phyloP scores from a whole-genome alignment of 1,284 basidiomycete genomes.

The Trichosporon sp. region DNA sequence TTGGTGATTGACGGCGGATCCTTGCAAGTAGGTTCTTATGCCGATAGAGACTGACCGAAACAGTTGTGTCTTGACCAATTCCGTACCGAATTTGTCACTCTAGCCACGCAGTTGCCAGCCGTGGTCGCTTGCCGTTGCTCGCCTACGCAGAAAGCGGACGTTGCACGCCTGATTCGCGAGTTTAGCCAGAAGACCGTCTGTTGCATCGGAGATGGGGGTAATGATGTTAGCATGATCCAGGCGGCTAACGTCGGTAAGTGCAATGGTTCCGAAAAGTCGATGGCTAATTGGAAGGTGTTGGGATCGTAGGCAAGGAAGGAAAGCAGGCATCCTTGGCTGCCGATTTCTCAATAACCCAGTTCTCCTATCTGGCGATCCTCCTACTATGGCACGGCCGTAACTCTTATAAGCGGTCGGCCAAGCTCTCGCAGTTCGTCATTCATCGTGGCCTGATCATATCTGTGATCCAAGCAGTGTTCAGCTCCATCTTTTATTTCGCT shows the following conservation, averaged over 20 bases:
- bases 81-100: constrained; percentile 88
- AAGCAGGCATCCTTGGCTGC: constrained; percentile 96
- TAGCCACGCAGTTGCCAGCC: constrained; percentile 89
- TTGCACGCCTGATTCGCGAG: constrained; percentile 82
- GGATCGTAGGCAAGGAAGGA: constrained; percentile 98
- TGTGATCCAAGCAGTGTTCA: constrained; percentile 95
- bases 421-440: constrained; percentile 97
- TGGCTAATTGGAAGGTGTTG: too few relatives aligned
- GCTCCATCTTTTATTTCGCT: constrained; percentile 96
- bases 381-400: constrained; percentile 86
- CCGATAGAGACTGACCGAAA: background rate
- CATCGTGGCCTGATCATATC: constrained; percentile 97
- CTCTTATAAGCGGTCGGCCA: constrained; percentile 95
- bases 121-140: constrained; percentile 98
- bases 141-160: constrained; percentile 97
- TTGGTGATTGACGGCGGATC: constrained; percentile 99
- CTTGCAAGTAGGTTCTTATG: constrained; percentile 59
- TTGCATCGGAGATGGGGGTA: constrained; percentile 96
- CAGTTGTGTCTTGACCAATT: constrained; percentile 84
- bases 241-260: constrained; percentile 91
- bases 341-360: constrained; percentile 96
- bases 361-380: constrained; percentile 88
- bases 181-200: constrained; percentile 92
- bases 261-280: too few relatives aligned
- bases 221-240: constrained; percentile 95